Percentiles rank a stretch among this genome's conserved stretches.
Evolutionary conservation across 345 rosid genomes (phyloP).

Genomic region (Cardiospermum halicacabum): DNA sequence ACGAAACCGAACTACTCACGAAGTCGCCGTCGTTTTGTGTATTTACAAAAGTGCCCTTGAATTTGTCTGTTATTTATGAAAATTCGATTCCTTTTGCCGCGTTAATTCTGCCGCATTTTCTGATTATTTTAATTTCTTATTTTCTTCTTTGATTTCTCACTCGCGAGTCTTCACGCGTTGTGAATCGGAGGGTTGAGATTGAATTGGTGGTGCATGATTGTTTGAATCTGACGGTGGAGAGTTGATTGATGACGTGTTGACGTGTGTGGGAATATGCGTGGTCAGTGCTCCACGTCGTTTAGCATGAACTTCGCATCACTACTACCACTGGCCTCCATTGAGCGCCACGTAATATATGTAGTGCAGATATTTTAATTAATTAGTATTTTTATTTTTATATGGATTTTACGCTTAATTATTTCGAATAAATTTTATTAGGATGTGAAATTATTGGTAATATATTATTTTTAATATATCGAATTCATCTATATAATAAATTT

Average conservation of each 20-base stretch:
- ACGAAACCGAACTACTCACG: slow-evolving; percentile 1
- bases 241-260: not conserved
- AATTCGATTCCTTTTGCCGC: slow-evolving; percentile 18
- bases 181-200: not conserved
- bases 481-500: no score
- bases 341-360: not conserved
- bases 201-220: not conserved
- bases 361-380: not conserved
- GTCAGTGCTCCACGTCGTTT: slow-evolving; percentile 1
- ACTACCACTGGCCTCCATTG: not conserved
- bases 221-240: not conserved
- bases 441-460: no score
- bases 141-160: not conserved
- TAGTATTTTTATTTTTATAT: no score
- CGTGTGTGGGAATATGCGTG: not conserved
- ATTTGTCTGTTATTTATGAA: not conserved
- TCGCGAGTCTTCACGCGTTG: not conserved
- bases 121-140: slow-evolving; percentile 4
- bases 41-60: not conserved
- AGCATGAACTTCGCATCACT: not conserved
- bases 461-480: no score
- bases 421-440: no score
- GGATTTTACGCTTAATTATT: no score
- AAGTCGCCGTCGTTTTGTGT: slow-evolving; percentile 13
- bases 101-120: slow-evolving; percentile 27